phyloP scores from a whole-genome alignment of 2,329 filamentous ascomycete species.

The Trichoderma oligosporum region DNA sequence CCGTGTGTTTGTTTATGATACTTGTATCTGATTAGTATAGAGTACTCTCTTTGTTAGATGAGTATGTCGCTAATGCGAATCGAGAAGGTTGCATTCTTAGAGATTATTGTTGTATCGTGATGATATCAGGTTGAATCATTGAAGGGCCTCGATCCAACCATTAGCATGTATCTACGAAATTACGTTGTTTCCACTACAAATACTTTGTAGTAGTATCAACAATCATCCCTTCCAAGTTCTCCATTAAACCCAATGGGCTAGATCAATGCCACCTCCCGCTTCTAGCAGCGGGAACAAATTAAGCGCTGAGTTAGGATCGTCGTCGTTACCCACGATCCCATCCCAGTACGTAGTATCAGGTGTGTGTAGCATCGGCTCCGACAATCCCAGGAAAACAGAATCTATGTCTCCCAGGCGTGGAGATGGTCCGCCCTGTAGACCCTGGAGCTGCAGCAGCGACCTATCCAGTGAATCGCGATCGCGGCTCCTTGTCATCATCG shows the following conservation, averaged over 20 bases:
- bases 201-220: too few relatives aligned
- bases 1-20: too few relatives aligned
- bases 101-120: background rate
- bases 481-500: constrained; percentile 19
- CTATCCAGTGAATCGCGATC: constrained; percentile 29
- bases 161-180: too few relatives aligned
- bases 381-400: constrained; percentile 38
- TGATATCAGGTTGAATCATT: too few relatives aligned
- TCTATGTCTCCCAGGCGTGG: constrained; percentile 36
- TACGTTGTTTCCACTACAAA: too few relatives aligned
- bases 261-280: constrained; percentile 50
- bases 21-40: background rate
- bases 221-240: background rate
- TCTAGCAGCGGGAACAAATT: constrained; percentile 52
- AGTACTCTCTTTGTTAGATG: background rate
- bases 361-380: constrained; percentile 38
- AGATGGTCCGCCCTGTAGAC: constrained; percentile 29
- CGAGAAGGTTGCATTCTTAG: too few relatives aligned
- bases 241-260: constrained; percentile 39
- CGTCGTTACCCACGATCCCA: constrained; percentile 37
- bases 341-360: constrained; percentile 41
- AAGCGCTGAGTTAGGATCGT: constrained; percentile 43
- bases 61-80: background rate
- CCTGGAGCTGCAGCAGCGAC: constrained; percentile 25
- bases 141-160: too few relatives aligned